Evolutionary conservation across 2,329 filamentous ascomycete species (phyloP).

Genomic region (Colletotrichum phormii): DNA sequence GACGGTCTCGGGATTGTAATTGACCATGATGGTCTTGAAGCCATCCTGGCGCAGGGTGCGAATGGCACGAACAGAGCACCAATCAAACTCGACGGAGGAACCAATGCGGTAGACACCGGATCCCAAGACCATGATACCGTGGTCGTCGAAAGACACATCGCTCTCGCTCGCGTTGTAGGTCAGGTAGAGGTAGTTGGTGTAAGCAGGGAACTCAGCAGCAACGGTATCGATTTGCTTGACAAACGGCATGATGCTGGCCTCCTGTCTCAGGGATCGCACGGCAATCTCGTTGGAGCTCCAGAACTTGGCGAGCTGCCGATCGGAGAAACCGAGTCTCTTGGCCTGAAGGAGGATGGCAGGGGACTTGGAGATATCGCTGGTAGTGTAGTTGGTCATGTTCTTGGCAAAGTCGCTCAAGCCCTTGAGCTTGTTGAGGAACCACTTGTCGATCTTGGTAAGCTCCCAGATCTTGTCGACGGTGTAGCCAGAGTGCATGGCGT

Average conservation of each 20-base stretch:
- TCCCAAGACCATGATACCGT: constrained; percentile 95
- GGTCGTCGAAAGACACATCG: constrained; percentile 86
- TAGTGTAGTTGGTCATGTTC: constrained; percentile 75
- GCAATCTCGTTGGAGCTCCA: constrained; percentile 95
- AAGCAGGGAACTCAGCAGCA: constrained; percentile 93
- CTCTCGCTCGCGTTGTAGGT: constrained; percentile 94
- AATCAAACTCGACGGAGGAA: constrained; percentile 98
- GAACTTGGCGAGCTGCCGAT: constrained; percentile 93
- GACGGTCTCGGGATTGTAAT: constrained; percentile 92
- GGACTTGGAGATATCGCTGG: constrained; percentile 73
- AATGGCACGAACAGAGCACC: constrained; percentile 96
- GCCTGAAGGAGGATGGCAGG: constrained; percentile 79
- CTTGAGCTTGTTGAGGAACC: constrained; percentile 95
- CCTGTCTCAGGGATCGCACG: constrained; percentile 84
- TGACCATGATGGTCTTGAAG: constrained; percentile 96
- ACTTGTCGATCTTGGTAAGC: constrained; percentile 98
- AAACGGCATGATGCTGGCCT: constrained; percentile 85
- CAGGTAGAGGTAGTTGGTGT: constrained; percentile 95
- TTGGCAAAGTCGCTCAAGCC: constrained; percentile 90
- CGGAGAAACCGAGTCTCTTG: constrained; percentile 94
- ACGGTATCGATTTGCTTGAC: constrained; percentile 99
- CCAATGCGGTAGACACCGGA: constrained; percentile 98
- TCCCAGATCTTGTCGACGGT: constrained; percentile 98
- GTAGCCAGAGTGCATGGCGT: constrained; percentile 96
- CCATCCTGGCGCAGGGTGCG: constrained; percentile 86